Evolutionary conservation across 108 stramenopile genomes (phyloP).

Genomic region (Skeletonema grethae): DNA sequence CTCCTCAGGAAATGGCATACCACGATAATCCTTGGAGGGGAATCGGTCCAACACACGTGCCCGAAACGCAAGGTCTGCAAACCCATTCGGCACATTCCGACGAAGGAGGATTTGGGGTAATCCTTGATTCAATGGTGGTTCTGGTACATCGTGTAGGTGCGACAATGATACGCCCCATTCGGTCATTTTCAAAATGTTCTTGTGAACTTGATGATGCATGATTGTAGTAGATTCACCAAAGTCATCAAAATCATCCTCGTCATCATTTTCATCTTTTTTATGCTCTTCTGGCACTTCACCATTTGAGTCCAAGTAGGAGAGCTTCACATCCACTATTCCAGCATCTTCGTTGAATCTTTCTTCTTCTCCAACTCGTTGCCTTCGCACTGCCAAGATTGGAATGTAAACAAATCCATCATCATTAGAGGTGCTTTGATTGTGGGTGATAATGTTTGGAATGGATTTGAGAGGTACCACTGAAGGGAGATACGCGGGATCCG

Average conservation of each 20-base stretch:
- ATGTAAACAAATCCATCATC: conserved; percentile 52
- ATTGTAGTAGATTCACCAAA: conserved; percentile 30
- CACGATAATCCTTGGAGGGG: conserved; percentile 83
- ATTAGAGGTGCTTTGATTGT: background rate
- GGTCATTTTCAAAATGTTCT: conserved; percentile 34
- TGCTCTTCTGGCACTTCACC: conserved; percentile 43
- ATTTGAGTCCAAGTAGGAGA: conserved; percentile 49
- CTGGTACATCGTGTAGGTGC: background rate
- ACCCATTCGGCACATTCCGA: conserved; percentile 73
- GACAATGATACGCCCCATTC: conserved; percentile 20
- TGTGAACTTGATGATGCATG: conserved; percentile 15
- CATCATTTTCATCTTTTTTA: conserved; percentile 35
- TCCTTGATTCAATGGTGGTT: conserved; percentile 14
- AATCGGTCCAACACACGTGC: conserved; percentile 83
- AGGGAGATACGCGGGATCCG: background rate
- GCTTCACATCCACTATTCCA: conserved; percentile 69
- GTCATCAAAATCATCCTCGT: conserved; percentile 56
- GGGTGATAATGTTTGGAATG: background rate
- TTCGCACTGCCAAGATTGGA: conserved; percentile 72
- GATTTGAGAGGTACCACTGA: conserved; percentile 3
- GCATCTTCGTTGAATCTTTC: conserved; percentile 86
- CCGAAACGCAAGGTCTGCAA: conserved; percentile 73
- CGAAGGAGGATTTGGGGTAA: conserved; percentile 48
- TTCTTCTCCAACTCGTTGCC: conserved; percentile 79
- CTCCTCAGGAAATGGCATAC: conserved; percentile 84